Base-by-base conservation (phyloP, 2,329 filamentous ascomycete genomes). In the Botrytis galanthina region DNA sequence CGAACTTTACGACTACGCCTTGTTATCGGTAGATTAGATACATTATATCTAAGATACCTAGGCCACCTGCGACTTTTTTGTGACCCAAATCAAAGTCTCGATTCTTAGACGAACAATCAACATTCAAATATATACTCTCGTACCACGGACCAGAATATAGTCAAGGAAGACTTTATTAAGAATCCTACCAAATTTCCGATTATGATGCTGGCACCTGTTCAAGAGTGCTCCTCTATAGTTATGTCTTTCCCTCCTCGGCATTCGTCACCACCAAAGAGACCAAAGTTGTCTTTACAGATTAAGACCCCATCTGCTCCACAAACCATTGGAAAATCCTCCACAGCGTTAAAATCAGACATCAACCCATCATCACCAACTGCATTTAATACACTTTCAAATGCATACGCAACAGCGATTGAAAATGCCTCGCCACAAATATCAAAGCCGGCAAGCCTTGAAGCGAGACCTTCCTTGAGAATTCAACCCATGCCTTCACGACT, bases 351-450 rank as follows among this genome's bases (percentile, higher is more conserved):
- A 72, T 67, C 84, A 35, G 83, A 84, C 70, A 81, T 87, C 57
- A 86, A 90, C 77, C 86, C 87, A 44, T 86, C 84, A 73, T 90
- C 89, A 46, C 88, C 88, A 5, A 91, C 89, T 1, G 84, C 88
- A 35, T 90, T 90, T 82, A 91, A 91, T 81, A 91, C 89, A 3
- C 84, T 91, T 57, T 90, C 89, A 71, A 91, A 91, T 81, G 87
- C 89, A 74, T 91, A 91, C 78, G 86, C 87, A 39, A 88, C 87
- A 4, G 87, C 89, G 74, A 89, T 91, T 71, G 88, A 89, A 80
- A 86, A 88, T 75, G 85, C 87, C 42, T 86, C 87, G 1, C 86
- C 87, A 4, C 78, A 83, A 51, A 84, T 84, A 60, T 80, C 84
- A 62, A 77, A 70, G 44, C 77, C 78, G 8, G 20, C 72, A 26